Percentiles rank a stretch among this genome's conserved stretches.
Conservation (phyloP, 2,329 filamentous ascomycete genomes). For the Pseudogymnoascus sp. region DNA sequence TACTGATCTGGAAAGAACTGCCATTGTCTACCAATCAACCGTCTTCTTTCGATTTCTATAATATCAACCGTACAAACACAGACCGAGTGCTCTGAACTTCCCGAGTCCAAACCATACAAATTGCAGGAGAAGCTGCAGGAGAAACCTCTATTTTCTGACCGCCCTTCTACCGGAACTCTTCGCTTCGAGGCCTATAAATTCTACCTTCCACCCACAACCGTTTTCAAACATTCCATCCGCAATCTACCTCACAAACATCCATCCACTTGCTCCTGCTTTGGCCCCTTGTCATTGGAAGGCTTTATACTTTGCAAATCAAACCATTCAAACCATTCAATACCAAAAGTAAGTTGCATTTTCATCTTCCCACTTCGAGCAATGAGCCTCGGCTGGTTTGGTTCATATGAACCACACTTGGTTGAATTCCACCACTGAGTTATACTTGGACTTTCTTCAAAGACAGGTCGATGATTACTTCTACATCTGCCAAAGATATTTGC, state of each 20-base stretch:
- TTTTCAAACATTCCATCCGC: not conserved
- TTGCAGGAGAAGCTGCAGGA: not conserved
- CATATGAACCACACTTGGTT: not conserved
- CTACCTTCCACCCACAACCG: not conserved
- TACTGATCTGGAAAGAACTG: not conserved
- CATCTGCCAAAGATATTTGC: not conserved
- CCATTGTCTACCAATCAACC: not conserved
- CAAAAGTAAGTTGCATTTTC: not conserved
- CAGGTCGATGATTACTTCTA: not conserved
- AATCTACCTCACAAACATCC: not conserved
- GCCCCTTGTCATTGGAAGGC: not conserved
- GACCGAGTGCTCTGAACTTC: not conserved
- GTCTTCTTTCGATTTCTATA: not conserved
- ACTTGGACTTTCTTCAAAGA: not conserved
- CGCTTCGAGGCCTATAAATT: conserved; percentile 2
- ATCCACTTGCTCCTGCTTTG: not conserved
- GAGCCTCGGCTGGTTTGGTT: not conserved
- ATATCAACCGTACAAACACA: not conserved
- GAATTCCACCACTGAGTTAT: not conserved
- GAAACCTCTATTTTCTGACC: not conserved
- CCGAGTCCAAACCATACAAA: not conserved
- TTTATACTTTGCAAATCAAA: not conserved
- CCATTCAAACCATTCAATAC: not conserved
- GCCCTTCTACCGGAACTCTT: not conserved
- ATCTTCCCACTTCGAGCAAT: not conserved